Conservation (phyloP, 1,284 basidiomycete genomes). For the Sphaerobolus stellatus region DNA sequence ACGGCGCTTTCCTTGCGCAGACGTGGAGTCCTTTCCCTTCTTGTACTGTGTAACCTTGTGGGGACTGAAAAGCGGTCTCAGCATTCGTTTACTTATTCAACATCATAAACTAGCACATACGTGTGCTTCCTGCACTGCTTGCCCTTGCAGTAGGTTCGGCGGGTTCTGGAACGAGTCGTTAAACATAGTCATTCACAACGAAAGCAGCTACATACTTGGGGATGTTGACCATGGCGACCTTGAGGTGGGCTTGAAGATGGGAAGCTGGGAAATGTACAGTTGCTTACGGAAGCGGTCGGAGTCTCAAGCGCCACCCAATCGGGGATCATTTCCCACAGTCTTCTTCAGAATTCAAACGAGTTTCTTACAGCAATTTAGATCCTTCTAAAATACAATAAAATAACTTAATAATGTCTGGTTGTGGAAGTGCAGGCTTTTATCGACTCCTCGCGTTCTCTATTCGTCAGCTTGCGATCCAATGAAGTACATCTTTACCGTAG, state of each 20-base stretch:
- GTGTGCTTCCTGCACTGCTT: constrained; percentile 99
- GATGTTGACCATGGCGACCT: constrained; percentile 78
- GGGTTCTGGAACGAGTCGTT: constrained; percentile 56
- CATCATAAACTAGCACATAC: constrained; percentile 47
- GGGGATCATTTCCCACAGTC: too few relatives aligned
- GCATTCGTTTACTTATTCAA: background rate
- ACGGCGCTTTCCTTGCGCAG: constrained; percentile 99
- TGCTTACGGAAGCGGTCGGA: constrained; percentile 12
- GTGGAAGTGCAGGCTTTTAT: too few relatives aligned
- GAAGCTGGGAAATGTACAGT: constrained; percentile 11
- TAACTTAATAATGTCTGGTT: too few relatives aligned
- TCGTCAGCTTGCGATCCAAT: too few relatives aligned
- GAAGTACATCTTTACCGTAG: too few relatives aligned
- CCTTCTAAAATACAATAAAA: too few relatives aligned
- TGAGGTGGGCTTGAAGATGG: background rate
- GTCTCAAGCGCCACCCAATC: too few relatives aligned
- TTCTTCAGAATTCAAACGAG: too few relatives aligned
- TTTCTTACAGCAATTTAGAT: too few relatives aligned
- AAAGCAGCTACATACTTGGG: constrained; percentile 67
- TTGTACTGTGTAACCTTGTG: constrained; percentile 99
- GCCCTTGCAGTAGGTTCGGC: constrained; percentile 96
- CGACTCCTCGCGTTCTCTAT: too few relatives aligned
- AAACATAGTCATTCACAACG: constrained; percentile 18
- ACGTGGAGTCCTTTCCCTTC: constrained; percentile 96
- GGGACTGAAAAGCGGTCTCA: constrained; percentile 49